phyloP scores from a whole-genome alignment of 1,139 yeast genomes.

The Debaryomyces fabryi region DNA sequence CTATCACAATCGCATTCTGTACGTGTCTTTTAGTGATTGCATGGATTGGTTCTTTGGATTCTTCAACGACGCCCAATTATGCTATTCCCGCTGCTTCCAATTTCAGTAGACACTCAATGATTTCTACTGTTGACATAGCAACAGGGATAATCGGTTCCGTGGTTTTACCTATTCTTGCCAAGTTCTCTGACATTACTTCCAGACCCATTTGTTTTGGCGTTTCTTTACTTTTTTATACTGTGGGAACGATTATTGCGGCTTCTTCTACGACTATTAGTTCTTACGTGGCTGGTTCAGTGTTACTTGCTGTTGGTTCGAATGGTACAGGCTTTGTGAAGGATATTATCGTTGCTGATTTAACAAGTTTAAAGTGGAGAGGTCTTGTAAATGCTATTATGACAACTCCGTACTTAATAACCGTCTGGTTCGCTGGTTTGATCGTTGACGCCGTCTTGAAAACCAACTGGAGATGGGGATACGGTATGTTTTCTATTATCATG shows the following conservation, averaged over 20 bases:
- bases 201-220: slow-evolving; percentile 28
- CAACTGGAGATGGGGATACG: slow-evolving; percentile 46
- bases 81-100: slow-evolving; percentile 32
- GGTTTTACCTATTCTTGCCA: slow-evolving; percentile 30
- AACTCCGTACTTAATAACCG: slow-evolving; percentile 28
- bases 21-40: slow-evolving; percentile 32
- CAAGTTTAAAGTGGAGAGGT: slow-evolving; percentile 36
- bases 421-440: slow-evolving; percentile 34
- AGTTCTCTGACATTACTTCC: slow-evolving; percentile 31
- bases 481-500: slow-evolving; percentile 40
- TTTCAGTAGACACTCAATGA: slow-evolving; percentile 33
- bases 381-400: slow-evolving; percentile 24
- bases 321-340: slow-evolving; percentile 21
- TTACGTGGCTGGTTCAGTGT: slow-evolving; percentile 32
- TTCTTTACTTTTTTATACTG: slow-evolving; percentile 23
- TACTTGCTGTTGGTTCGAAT: slow-evolving; percentile 30
- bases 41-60: slow-evolving; percentile 39
- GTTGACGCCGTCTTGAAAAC: slow-evolving; percentile 23
- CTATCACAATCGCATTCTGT: slow-evolving; percentile 2
- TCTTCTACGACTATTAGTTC: slow-evolving; percentile 27
- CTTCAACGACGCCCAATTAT: slow-evolving; percentile 37
- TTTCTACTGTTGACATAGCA: slow-evolving; percentile 33
- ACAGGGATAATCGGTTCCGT: slow-evolving; percentile 30
- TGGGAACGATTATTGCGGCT: slow-evolving; percentile 31
- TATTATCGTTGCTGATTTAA: slow-evolving; percentile 31